These are phyloP conservation scores for Aureobasidium sp. DNA, from an alignment of 2,329 filamentous ascomycete genomes.

Conservation along the genomic window DNA sequence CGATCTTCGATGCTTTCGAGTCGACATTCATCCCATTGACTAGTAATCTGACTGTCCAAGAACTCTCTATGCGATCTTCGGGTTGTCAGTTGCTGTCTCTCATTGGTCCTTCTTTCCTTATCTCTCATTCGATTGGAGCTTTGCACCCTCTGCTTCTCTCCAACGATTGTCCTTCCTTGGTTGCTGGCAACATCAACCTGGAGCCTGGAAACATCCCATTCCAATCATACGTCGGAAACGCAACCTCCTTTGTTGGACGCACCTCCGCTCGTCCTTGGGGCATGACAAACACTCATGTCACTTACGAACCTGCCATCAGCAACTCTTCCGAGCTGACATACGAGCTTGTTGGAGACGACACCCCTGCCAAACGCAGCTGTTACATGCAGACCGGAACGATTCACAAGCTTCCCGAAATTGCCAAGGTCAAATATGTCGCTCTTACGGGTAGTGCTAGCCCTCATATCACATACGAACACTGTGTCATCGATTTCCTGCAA, in stretches of 20 bases:
- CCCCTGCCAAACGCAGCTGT: conserved; percentile 30
- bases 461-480: conserved; percentile 50
- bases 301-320: conserved; percentile 29
- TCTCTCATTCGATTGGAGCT: conserved; percentile 30
- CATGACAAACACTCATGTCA: conserved; percentile 28
- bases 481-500: conserved; percentile 44
- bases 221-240: conserved; percentile 22
- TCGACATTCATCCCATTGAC: conserved; percentile 26
- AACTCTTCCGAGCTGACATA: conserved; percentile 23
- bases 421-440: conserved; percentile 42
- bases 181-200: conserved; percentile 45
- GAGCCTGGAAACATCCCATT: conserved; percentile 51
- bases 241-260: conserved; percentile 16
- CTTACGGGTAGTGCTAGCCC: conserved; percentile 48
- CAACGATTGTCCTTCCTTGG: conserved; percentile 42
- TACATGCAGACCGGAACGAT: conserved; percentile 35
- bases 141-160: conserved; percentile 39
- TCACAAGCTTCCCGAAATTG: conserved; percentile 43
- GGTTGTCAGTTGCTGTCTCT: conserved; percentile 28
- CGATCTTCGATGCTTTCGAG: conserved; percentile 28
- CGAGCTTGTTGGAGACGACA: conserved; percentile 21
- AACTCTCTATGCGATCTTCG: conserved; percentile 25
- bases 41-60: conserved; percentile 25
- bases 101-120: conserved; percentile 28
- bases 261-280: conserved; percentile 27